Conservation (phyloP, 2,329 filamentous ascomycete genomes). For the Aphanocladium album region DNA sequence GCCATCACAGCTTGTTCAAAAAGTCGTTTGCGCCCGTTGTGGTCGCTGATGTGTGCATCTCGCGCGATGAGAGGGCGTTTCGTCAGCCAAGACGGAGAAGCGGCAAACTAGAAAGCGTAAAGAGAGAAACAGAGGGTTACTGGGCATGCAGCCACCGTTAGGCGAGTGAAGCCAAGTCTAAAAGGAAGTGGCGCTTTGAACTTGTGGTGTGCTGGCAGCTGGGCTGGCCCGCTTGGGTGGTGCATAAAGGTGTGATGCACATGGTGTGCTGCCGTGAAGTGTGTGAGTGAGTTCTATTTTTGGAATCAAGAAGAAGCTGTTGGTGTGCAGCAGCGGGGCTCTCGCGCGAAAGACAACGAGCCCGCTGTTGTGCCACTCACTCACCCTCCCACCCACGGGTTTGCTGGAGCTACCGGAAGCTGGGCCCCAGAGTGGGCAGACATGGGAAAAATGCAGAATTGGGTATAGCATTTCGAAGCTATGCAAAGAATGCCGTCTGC, state of each 20-base stretch:
- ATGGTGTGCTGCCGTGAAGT: not conserved
- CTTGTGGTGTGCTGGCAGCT: not conserved
- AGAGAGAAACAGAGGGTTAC: not conserved
- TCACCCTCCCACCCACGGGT: not conserved
- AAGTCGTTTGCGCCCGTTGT: not conserved
- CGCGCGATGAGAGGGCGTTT: not conserved
- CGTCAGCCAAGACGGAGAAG: constrained; percentile 7
- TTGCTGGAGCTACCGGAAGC: not conserved
- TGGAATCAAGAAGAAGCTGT: not conserved
- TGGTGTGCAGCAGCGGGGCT: not conserved
- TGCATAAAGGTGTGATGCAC: not conserved
- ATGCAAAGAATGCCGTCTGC: not conserved
- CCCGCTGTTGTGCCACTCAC: not conserved
- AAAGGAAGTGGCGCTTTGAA: not conserved
- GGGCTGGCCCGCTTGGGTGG: not conserved
- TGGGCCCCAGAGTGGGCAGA: not conserved
- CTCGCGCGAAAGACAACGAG: not conserved
- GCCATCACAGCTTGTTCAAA: too few relatives aligned
- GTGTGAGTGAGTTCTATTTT: not conserved
- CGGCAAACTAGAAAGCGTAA: not conserved
- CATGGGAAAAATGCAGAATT: not conserved
- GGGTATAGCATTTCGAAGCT: not conserved
- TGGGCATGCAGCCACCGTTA: not conserved
- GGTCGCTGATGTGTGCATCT: not conserved
- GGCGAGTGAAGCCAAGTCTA: not conserved